Evolutionary conservation across 768 basidiomycete species (phyloP).

Genomic region (Boletus reticulatus): DNA sequence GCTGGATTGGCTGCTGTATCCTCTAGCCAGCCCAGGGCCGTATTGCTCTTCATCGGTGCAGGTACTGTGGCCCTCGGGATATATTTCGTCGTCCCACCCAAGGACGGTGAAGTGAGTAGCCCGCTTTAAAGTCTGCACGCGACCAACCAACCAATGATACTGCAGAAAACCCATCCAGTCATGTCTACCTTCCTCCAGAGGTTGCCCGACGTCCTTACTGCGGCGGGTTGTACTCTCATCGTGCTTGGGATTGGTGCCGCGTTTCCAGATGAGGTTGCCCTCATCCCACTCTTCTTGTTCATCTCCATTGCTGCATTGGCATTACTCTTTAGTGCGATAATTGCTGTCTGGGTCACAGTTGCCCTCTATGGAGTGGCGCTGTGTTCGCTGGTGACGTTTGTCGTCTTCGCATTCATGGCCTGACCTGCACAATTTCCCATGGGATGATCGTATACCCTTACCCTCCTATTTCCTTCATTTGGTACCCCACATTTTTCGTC

Average conservation of each 20-base stretch:
- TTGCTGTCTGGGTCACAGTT: neutral
- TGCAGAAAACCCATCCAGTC: neutral
- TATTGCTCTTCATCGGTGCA: neutral
- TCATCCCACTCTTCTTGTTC: neutral
- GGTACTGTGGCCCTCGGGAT: neutral
- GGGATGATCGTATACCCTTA: too few species aligned
- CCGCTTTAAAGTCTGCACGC: neutral
- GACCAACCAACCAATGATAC: neutral
- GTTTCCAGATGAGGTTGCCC: neutral
- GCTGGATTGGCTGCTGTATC: neutral
- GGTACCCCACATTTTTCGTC: too few species aligned
- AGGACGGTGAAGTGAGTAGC: neutral
- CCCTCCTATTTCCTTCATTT: too few species aligned
- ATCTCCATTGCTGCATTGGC: neutral
- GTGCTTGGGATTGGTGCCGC: neutral
- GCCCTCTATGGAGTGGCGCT: neutral
- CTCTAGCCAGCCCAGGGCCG: neutral
- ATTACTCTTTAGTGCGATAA: neutral
- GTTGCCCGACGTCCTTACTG: neutral
- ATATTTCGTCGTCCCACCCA: neutral
- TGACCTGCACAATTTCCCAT: neutral
- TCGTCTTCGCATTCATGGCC: neutral
- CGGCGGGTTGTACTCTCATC: neutral
- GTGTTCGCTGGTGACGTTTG: neutral
- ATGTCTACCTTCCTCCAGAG: neutral